These are phyloP conservation scores for Talaromyces sp. DNA, from an alignment of 2,329 filamentous ascomycete genomes.

Conservation along the genomic window DNA sequence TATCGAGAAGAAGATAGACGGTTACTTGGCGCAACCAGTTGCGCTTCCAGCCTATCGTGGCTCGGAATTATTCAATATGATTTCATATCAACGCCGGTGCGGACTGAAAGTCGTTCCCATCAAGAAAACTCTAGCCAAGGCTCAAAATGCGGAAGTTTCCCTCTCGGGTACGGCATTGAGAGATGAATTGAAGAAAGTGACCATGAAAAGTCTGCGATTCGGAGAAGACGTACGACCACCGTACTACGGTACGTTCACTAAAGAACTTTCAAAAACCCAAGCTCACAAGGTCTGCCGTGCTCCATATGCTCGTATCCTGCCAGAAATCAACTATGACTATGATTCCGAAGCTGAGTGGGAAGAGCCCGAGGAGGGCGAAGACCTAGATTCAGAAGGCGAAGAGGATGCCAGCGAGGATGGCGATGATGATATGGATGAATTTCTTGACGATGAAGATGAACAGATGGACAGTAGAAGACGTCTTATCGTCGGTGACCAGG, in stretches of 20 bases:
- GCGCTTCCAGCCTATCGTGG: slow-evolving; percentile 28
- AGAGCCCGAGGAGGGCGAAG: slow-evolving; percentile 69
- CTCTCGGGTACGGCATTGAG: slow-evolving; percentile 28
- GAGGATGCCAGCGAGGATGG: slow-evolving; percentile 61
- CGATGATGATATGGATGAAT: slow-evolving; percentile 85
- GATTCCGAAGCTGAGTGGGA: slow-evolving; percentile 66
- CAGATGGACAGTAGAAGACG: slow-evolving; percentile 55
- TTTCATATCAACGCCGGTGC: slow-evolving; percentile 35
- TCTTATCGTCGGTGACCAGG: slow-evolving; percentile 62
- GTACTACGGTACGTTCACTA: slow-evolving; percentile 62
- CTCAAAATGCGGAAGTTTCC: slow-evolving; percentile 46
- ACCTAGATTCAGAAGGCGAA: slow-evolving; percentile 62
- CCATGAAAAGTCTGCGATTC: slow-evolving; percentile 59
- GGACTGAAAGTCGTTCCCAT: slow-evolving; percentile 45
- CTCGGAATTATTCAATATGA: slow-evolving; percentile 37
- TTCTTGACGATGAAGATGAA: slow-evolving; percentile 78
- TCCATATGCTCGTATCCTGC: slow-evolving; percentile 51
- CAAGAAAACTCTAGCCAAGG: slow-evolving; percentile 58
- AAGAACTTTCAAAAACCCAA: slow-evolving; percentile 38
- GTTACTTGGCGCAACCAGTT: slow-evolving; percentile 28
- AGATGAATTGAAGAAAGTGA: slow-evolving; percentile 47
- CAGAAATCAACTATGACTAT: slow-evolving; percentile 61
- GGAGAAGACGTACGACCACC: slow-evolving; percentile 61
- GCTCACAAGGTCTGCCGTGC: slow-evolving; percentile 52
- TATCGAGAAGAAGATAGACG: slow-evolving; percentile 50